Percentiles rank a stretch among this genome's conserved stretches.
These are phyloP conservation scores for Postia placenta DNA, from an alignment of 768 basidiomycete species.

Conservation along the genomic window DNA sequence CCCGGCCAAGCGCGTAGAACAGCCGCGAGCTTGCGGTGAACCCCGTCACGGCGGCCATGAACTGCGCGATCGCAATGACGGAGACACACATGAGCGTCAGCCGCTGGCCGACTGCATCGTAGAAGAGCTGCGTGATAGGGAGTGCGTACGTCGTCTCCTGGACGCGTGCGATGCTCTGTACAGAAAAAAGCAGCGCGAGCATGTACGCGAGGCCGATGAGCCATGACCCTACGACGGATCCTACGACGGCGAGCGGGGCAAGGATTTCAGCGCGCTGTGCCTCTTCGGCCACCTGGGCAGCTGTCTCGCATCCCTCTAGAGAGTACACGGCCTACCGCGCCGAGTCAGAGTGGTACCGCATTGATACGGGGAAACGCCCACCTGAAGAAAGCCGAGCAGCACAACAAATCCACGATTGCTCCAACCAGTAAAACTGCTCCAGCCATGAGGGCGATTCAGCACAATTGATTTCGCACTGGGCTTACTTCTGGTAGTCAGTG, in stretches of 20 bases:
- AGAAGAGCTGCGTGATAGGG: constrained; percentile 53
- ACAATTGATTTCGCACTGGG: neutral
- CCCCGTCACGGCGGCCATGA: constrained; percentile 51
- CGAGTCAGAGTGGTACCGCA: neutral
- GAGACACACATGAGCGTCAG: constrained; percentile 46
- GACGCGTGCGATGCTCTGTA: constrained; percentile 45
- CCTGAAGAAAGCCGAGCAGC: constrained; percentile 50
- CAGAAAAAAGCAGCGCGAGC: constrained; percentile 52
- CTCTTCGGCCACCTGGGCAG: constrained; percentile 60
- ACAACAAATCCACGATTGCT: constrained; percentile 47
- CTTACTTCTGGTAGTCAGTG: constrained; percentile 50
- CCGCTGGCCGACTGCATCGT: constrained; percentile 43
- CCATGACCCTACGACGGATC: constrained; percentile 51
- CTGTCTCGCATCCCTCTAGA: constrained; percentile 56
- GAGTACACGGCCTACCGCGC: constrained; percentile 50
- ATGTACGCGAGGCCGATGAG: constrained; percentile 50
- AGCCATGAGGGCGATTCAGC: neutral
- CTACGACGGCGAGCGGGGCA: constrained; percentile 53
- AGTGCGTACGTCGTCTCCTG: constrained; percentile 48
- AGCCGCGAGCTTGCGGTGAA: constrained; percentile 53
- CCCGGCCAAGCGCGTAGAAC: constrained; percentile 51
- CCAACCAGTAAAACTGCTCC: constrained; percentile 50
- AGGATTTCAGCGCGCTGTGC: constrained; percentile 48
- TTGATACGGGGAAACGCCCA: constrained; percentile 6
- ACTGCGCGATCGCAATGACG: constrained; percentile 43